Conservation (phyloP, 257 asterid species). For the Agastache rugosa region DNA sequence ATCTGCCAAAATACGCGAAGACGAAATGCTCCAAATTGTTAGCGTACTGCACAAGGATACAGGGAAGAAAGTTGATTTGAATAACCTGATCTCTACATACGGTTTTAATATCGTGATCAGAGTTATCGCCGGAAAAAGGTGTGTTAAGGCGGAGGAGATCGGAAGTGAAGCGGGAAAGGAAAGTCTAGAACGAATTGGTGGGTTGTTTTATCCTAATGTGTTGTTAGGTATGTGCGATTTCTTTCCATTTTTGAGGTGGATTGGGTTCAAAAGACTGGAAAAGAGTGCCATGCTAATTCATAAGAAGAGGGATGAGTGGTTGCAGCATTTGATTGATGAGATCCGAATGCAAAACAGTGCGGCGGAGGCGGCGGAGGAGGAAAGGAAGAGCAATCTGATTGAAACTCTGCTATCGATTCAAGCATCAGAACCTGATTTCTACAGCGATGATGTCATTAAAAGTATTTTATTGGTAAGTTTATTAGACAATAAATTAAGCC, state of each 20-base stretch:
- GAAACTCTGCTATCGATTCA: conserved; percentile 48
- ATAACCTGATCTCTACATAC: conserved; percentile 33
- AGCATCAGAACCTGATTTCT: conserved; percentile 58
- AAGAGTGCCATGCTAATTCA: conserved; percentile 38
- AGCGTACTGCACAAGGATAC: conserved; percentile 11
- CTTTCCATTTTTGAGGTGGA: conserved; percentile 62
- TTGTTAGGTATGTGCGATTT: conserved; percentile 51
- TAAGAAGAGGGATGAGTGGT: conserved; percentile 47
- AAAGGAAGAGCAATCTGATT: conserved; percentile 21
- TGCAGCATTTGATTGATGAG: conserved; percentile 46
- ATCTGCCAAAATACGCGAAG: conserved; percentile 45
- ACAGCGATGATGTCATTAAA: conserved; percentile 55
- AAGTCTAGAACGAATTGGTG: conserved; percentile 36
- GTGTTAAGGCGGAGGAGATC: conserved; percentile 45
- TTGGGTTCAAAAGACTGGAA: conserved; percentile 60
- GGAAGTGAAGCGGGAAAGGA: conserved; percentile 45
- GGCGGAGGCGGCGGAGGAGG: no score
- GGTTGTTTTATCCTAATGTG: conserved; percentile 27
- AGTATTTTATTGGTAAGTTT: conserved; percentile 49
- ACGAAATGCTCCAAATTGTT: conserved; percentile 37
- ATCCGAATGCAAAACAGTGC: conserved; percentile 16
- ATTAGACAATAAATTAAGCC: background rate
- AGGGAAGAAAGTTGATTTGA: conserved; percentile 43
- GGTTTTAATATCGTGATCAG: conserved; percentile 48
- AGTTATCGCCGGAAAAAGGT: conserved; percentile 43